phyloP scores from a whole-genome alignment of 1,284 basidiomycete genomes.

The Irpex sp. region DNA sequence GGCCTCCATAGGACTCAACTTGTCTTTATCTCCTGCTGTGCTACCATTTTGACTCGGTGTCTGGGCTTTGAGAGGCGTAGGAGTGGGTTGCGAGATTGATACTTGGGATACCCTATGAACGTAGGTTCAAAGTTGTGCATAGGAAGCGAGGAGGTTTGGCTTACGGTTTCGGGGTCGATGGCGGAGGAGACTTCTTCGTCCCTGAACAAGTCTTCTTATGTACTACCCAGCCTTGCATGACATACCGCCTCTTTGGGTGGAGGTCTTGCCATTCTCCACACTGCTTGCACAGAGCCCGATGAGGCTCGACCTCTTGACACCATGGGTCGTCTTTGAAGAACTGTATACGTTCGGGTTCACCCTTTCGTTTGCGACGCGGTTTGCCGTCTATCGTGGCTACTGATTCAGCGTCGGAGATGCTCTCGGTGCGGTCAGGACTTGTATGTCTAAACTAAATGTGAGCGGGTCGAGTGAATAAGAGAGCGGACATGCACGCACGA shows the following conservation, averaged over 20 bases:
- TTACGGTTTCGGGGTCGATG: not conserved
- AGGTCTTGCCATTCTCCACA: constrained; percentile 54
- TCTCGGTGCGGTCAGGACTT: not conserved
- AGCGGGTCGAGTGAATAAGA: not conserved
- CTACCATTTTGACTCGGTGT: not conserved
- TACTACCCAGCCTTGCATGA: constrained; percentile 54
- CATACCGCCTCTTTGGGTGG: constrained; percentile 48
- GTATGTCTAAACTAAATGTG: not conserved
- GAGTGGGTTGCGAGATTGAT: not conserved
- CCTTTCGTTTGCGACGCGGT: constrained; percentile 38
- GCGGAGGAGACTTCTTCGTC: not conserved
- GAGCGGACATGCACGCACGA: not conserved
- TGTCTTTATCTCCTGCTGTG: not conserved
- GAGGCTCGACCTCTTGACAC: constrained; percentile 49
- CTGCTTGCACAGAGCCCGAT: constrained; percentile 49
- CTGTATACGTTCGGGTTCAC: constrained; percentile 54
- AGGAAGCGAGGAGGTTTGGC: not conserved
- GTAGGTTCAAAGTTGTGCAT: not conserved
- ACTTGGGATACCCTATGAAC: not conserved
- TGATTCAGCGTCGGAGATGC: not conserved
- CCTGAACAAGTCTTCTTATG: constrained; percentile 47
- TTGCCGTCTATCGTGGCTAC: not conserved
- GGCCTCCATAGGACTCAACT: constrained; percentile 29
- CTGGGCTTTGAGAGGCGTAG: not conserved
- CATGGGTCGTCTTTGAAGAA: constrained; percentile 57